Conservation (phyloP, 164 flowering plant genomes). For the Aristolochia californica region DNA sequence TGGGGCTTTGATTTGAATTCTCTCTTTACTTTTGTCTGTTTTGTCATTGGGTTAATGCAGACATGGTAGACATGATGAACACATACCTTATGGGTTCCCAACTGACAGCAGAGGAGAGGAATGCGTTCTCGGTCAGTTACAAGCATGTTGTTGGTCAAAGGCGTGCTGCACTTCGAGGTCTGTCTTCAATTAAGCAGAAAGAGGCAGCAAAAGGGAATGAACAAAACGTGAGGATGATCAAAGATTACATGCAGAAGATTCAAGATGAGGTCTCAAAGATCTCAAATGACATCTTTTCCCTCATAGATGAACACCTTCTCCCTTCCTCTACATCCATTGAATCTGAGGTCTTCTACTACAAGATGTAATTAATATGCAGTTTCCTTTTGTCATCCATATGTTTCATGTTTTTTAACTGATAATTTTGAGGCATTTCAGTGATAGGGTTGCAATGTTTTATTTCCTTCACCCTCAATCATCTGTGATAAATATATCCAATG, state of each 20-base stretch:
- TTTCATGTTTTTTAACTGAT: too few species aligned
- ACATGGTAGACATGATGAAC: constrained; percentile 88
- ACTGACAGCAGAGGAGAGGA: constrained; percentile 79
- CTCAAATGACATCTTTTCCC: constrained; percentile 57
- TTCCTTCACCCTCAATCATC: too few species aligned
- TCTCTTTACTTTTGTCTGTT: neutral
- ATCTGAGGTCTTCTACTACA: constrained; percentile 74
- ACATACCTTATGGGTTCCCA: constrained; percentile 55
- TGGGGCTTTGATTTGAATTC: too few species aligned
- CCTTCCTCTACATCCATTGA: constrained; percentile 64
- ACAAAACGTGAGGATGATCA: constrained; percentile 51
- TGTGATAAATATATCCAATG: too few species aligned
- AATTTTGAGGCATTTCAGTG: neutral
- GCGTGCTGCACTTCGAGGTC: constrained; percentile 83
- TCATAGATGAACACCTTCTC: constrained; percentile 69
- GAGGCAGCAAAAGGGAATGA: constrained; percentile 87
- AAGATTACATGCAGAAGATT: constrained; percentile 64
- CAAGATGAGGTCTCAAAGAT: constrained; percentile 81
- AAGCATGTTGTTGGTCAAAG: constrained; percentile 86
- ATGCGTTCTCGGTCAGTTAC: constrained; percentile 81
- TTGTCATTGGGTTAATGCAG: constrained; percentile 20
- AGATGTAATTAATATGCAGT: constrained; percentile 46
- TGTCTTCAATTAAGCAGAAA: constrained; percentile 90
- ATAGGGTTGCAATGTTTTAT: too few species aligned
- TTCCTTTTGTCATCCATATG: too few species aligned